These are phyloP conservation scores for Cadophora sp. DNA, from an alignment of 2,329 filamentous ascomycete genomes.

Conservation along the genomic window DNA sequence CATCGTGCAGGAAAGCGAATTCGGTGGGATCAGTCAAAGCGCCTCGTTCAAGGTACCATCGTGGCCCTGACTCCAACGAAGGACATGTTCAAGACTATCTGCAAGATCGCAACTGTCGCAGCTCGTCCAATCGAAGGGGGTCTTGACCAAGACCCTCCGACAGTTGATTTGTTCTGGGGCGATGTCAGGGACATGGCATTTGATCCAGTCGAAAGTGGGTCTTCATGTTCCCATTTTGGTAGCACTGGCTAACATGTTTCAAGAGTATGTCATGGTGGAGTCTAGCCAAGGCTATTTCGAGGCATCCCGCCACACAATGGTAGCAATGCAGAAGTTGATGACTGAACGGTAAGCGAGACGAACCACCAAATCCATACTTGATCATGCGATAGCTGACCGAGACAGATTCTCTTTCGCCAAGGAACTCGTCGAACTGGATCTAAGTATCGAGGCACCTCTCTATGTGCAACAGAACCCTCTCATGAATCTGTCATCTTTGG, in stretches of 20 bases:
- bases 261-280: constrained; percentile 74
- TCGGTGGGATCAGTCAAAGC: constrained; percentile 63
- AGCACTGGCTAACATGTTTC: neutral
- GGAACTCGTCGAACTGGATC: constrained; percentile 61
- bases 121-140: constrained; percentile 67
- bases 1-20: constrained; percentile 70
- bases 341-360: constrained; percentile 39
- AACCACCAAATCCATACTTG: neutral
- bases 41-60: constrained; percentile 59
- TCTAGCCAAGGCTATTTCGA: constrained; percentile 78
- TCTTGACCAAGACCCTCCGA: constrained; percentile 69
- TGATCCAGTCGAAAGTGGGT: constrained; percentile 71
- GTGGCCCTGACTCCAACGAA: constrained; percentile 58
- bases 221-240: neutral
- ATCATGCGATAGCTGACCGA: constrained; percentile 14
- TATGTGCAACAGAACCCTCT: constrained; percentile 59
- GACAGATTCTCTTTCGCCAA: constrained; percentile 64
- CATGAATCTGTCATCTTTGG: constrained; percentile 56
- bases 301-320: constrained; percentile 73
- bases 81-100: constrained; percentile 70
- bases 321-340: constrained; percentile 66
- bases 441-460: constrained; percentile 54
- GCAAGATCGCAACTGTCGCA: constrained; percentile 75
- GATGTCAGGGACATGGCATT: constrained; percentile 65
- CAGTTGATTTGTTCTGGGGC: constrained; percentile 79